Conservation (phyloP, 192 early-diverging fungal genomes). For the Podila minutissima region DNA sequence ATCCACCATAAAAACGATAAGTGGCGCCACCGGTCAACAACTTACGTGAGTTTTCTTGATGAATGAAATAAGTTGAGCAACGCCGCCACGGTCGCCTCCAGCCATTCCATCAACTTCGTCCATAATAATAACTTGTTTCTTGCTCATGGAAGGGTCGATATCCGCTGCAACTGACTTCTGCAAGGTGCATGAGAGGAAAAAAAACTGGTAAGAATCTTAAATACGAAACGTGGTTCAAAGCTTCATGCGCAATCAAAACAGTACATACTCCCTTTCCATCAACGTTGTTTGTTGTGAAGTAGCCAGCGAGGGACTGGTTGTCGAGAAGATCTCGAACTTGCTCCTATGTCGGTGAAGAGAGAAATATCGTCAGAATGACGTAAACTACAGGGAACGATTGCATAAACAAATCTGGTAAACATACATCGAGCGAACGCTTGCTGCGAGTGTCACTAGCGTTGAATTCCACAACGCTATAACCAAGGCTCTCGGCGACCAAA, state of each 20-base stretch:
- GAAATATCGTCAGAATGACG: neutral
- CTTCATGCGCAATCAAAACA: neutral
- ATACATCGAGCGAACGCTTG: slow-evolving; percentile 85
- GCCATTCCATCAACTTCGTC: slow-evolving; percentile 99
- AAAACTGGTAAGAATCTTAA: neutral
- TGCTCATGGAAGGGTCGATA: slow-evolving; percentile 33
- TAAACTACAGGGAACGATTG: no score
- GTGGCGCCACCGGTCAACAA: neutral
- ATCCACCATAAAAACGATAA: neutral
- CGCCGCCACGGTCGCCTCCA: slow-evolving; percentile 94
- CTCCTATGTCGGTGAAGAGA: slow-evolving; percentile 17
- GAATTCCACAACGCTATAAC: slow-evolving; percentile 90
- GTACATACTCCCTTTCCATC: slow-evolving; percentile 34
- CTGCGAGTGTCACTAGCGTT: slow-evolving; percentile 97
- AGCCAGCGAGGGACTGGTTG: slow-evolving; percentile 66
- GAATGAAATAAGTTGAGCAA: slow-evolving; percentile 84
- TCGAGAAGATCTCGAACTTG: slow-evolving; percentile 62
- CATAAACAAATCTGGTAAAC: neutral
- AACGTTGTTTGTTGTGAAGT: slow-evolving; percentile 37
- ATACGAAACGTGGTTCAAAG: neutral
- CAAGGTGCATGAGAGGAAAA: neutral
- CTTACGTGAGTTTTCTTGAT: slow-evolving; percentile 88
- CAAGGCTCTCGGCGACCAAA: slow-evolving; percentile 81
- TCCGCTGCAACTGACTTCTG: slow-evolving; percentile 7
- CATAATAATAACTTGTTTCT: slow-evolving; percentile 89